Evolutionary conservation across 2,329 filamentous ascomycete species (phyloP).

Genomic region (Phyllosticta citriasiana): DNA sequence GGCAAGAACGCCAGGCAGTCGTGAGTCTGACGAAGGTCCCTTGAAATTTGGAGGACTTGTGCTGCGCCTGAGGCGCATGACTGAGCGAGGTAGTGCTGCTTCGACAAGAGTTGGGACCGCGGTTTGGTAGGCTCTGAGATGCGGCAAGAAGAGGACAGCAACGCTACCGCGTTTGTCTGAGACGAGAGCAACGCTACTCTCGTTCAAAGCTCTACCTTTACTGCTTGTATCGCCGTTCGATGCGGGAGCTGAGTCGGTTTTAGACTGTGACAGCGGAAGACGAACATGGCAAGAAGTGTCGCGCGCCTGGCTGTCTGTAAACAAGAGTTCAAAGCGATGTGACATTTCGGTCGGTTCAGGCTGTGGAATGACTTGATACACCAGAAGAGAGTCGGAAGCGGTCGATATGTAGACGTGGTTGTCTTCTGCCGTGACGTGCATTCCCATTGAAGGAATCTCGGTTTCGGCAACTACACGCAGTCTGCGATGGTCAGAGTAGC

Average conservation of each 20-base stretch:
- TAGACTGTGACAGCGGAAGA: conserved; percentile 13
- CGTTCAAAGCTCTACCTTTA: neutral
- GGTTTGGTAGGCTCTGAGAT: conserved; percentile 14
- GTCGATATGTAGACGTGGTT: conserved; percentile 46
- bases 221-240: neutral
- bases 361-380: conserved; percentile 32
- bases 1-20: conserved; percentile 27
- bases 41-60: conserved; percentile 23
- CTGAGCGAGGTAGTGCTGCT: conserved; percentile 30
- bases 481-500: neutral
- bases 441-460: conserved; percentile 38
- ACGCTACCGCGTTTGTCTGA: conserved; percentile 26
- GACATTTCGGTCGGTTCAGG: conserved; percentile 20
- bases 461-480: conserved; percentile 18
- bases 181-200: conserved; percentile 18
- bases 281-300: conserved; percentile 17
- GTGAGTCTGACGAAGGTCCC: neutral
- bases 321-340: conserved; percentile 16
- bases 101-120: conserved; percentile 30
- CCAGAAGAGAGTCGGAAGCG: conserved; percentile 42
- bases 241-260: neutral
- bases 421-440: conserved; percentile 38
- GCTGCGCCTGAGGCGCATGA: conserved; percentile 43
- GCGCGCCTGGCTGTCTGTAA: conserved; percentile 22
- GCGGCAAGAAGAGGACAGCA: conserved; percentile 21